Conservation (phyloP, 2,329 filamentous ascomycete genomes). For the Meredithiella fracta region DNA sequence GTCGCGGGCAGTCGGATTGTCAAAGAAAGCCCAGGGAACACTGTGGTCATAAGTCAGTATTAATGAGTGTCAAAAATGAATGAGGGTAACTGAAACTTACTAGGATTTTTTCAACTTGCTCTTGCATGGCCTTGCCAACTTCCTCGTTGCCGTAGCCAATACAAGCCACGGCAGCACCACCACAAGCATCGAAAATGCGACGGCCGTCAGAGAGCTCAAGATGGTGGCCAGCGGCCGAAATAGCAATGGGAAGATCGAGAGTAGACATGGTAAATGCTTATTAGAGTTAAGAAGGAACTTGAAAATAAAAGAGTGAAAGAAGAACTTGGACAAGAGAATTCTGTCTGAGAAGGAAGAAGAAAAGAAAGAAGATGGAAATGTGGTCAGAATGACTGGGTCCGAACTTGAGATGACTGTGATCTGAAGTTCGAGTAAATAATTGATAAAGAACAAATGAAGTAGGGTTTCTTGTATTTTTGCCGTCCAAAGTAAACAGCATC, state of each 20-base stretch:
- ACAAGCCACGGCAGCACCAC: slow-evolving; percentile 56
- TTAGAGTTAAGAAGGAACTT: neutral
- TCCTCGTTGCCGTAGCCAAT: slow-evolving; percentile 50
- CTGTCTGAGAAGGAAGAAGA: neutral
- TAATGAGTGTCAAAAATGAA: neutral
- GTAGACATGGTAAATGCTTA: neutral
- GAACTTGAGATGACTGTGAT: no score
- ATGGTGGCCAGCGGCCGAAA: slow-evolving; percentile 16
- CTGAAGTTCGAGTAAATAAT: no score
- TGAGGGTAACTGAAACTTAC: neutral
- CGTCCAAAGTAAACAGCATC: no score
- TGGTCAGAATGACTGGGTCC: no score
- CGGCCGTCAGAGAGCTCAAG: slow-evolving; percentile 26
- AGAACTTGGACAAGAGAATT: no score
- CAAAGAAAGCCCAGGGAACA: slow-evolving; percentile 10
- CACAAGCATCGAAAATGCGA: slow-evolving; percentile 51
- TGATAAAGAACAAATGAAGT: no score
- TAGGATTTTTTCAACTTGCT: slow-evolving; percentile 27
- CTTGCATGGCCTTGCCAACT: slow-evolving; percentile 40
- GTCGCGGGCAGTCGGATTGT: slow-evolving; percentile 4
- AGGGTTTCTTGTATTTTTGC: no score
- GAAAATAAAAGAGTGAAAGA: neutral
- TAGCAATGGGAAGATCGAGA: neutral
- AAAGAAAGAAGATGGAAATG: no score
- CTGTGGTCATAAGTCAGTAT: slow-evolving; percentile 1